Evolutionary conservation across 1,139 yeast genomes (phyloP).

Genomic region (Kluyveromyces sp.): DNA sequence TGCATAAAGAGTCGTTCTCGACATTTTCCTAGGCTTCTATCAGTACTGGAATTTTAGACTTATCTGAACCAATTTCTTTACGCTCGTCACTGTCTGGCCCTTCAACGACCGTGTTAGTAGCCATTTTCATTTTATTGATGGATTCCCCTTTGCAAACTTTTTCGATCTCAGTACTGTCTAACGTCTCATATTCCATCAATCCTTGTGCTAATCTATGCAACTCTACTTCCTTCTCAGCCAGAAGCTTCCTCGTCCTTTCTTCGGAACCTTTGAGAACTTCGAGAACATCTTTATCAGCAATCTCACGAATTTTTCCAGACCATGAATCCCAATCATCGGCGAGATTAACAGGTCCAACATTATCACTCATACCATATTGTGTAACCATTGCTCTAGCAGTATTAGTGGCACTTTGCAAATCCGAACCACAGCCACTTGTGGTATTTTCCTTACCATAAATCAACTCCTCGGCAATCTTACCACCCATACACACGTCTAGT

Average conservation of each 20-base stretch:
- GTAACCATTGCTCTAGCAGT: conserved; percentile 97
- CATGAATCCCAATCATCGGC: conserved; percentile 90
- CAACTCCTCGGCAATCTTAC: conserved; percentile 93
- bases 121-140: conserved; percentile 56
- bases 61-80: conserved; percentile 28
- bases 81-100: conserved; percentile 38
- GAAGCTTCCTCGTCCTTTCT: conserved; percentile 63
- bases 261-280: conserved; percentile 68
- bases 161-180: conserved; percentile 87
- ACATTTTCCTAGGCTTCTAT: conserved; percentile 23
- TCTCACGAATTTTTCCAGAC: conserved; percentile 81
- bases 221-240: conserved; percentile 59
- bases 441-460: conserved; percentile 87
- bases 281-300: conserved; percentile 90
- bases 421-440: conserved; percentile 91
- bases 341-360: conserved; percentile 84
- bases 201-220: conserved; percentile 88
- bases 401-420: conserved; percentile 78
- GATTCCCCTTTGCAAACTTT: conserved; percentile 73
- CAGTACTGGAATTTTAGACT: conserved; percentile 29
- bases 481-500: conserved; percentile 97
- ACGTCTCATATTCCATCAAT: conserved; percentile 87
- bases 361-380: conserved; percentile 91
- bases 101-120: conserved; percentile 75
- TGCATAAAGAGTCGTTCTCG: no score